A percentile compares a stretch with the other conserved stretches of the same genome.
Evolutionary conservation across 2,329 filamentous ascomycete species (phyloP).

Genomic region (Pseudopithomyces chartarum): DNA sequence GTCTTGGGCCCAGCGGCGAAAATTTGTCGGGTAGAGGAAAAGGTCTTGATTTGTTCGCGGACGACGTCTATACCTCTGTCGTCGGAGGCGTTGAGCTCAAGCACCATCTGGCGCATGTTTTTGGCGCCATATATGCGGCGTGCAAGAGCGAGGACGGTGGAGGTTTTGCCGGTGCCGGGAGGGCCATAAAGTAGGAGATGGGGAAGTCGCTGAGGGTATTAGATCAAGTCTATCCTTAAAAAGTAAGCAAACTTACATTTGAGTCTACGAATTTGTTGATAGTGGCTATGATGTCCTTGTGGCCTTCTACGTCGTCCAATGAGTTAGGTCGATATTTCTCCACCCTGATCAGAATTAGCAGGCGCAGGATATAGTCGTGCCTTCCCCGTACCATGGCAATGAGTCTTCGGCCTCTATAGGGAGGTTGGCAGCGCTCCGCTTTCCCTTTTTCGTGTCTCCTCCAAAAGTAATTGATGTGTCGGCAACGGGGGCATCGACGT

Average conservation of each 20-base stretch:
- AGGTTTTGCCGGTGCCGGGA: slow-evolving; percentile 96
- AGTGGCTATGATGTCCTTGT: slow-evolving; percentile 95
- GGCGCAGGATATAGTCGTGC: rapidly evolving
- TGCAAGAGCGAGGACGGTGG: slow-evolving; percentile 90
- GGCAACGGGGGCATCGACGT: slow-evolving; percentile 63
- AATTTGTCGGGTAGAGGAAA: slow-evolving; percentile 97
- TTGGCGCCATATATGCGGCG: slow-evolving; percentile 88
- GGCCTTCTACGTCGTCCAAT: slow-evolving; percentile 90
- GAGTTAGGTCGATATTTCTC: slow-evolving; percentile 94
- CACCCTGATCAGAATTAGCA: slow-evolving; percentile 63
- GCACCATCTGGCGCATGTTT: slow-evolving; percentile 97
- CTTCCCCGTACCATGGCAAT: slow-evolving; percentile 74
- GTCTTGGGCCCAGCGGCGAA: slow-evolving; percentile 69
- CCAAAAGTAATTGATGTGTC: slow-evolving; percentile 68
- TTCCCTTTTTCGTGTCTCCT: slow-evolving; percentile 81
- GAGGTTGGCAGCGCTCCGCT: slow-evolving; percentile 88
- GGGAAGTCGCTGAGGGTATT: slow-evolving; percentile 68
- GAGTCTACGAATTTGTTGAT: slow-evolving; percentile 97
- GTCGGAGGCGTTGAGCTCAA: slow-evolving; percentile 96
- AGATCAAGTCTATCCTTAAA: slow-evolving; percentile 8
- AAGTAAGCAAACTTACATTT: slow-evolving; percentile 60
- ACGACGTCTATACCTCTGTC: slow-evolving; percentile 98
- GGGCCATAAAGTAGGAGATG: slow-evolving; percentile 97
- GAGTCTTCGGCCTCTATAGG: slow-evolving; percentile 93
- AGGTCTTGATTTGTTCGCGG: slow-evolving; percentile 96